Evolutionary conservation across 768 basidiomycete genomes (phyloP).

Genomic region (Boletus tylopilopsis): DNA sequence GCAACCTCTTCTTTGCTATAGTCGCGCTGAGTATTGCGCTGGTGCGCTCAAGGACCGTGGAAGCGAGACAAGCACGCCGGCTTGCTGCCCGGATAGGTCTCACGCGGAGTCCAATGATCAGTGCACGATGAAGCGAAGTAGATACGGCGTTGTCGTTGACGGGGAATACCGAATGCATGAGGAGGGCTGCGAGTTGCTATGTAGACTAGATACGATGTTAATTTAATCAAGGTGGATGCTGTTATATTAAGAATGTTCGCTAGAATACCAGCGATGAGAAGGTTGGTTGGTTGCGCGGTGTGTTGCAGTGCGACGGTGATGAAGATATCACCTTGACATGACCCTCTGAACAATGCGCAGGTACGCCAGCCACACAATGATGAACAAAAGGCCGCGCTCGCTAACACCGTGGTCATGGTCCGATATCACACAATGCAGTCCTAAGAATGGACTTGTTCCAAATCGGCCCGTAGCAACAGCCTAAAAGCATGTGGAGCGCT

Average conservation of each 20-base stretch:
- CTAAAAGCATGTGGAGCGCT: conserved; percentile 1
- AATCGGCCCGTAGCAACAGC: conserved; percentile 6
- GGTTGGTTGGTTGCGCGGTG: too few relatives aligned
- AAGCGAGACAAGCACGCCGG: conserved; percentile 72
- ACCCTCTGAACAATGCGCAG: too few relatives aligned
- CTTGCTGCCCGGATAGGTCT: conserved; percentile 86
- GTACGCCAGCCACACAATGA: too few relatives aligned
- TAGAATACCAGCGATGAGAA: too few relatives aligned
- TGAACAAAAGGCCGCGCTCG: not conserved
- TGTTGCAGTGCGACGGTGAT: conserved; percentile 11
- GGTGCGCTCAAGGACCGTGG: conserved; percentile 63
- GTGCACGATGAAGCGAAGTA: conserved; percentile 1
- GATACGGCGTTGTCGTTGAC: conserved; percentile 1
- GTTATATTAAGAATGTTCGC: too few relatives aligned
- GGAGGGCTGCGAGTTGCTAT: not conserved
- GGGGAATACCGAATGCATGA: not conserved
- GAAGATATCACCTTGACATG: not conserved
- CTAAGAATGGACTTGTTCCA: conserved; percentile 1
- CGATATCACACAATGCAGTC: too few relatives aligned
- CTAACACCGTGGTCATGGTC: too few relatives aligned
- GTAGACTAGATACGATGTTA: not conserved
- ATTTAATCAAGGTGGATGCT: conserved; percentile 1
- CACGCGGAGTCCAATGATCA: conserved; percentile 34
- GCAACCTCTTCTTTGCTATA: conserved; percentile 70
- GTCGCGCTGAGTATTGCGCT: conserved; percentile 65